phyloP scores from a whole-genome alignment of 495 filamentous ascomycete genomes.

The Penicillium coffeae region DNA sequence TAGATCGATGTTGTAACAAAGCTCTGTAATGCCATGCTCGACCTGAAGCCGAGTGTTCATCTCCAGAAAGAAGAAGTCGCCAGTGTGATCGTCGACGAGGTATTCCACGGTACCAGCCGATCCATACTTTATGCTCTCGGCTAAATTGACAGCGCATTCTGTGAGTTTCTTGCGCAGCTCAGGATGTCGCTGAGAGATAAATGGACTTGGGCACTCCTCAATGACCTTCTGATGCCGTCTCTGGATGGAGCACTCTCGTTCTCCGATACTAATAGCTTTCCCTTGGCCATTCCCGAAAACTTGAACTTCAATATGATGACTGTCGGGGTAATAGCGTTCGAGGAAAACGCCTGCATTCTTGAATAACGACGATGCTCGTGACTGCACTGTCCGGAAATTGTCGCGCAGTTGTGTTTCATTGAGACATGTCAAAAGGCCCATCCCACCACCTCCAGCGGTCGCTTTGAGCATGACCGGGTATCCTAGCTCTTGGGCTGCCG shows the following conservation, averaged over 20 bases:
- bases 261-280: slow-evolving; percentile 38
- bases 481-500: slow-evolving; percentile 39
- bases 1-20: slow-evolving; percentile 56
- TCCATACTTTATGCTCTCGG: slow-evolving; percentile 51
- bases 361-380: slow-evolving; percentile 38
- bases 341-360: slow-evolving; percentile 46
- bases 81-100: slow-evolving; percentile 56
- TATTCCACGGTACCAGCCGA: slow-evolving; percentile 63
- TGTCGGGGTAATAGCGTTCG: slow-evolving; percentile 40
- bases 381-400: slow-evolving; percentile 32
- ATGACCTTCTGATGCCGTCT: slow-evolving; percentile 56
- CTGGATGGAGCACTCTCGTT: slow-evolving; percentile 47
- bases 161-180: slow-evolving; percentile 45
- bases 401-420: slow-evolving; percentile 34
- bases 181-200: slow-evolving; percentile 37
- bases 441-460: slow-evolving; percentile 56
- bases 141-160: slow-evolving; percentile 48
- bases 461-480: slow-evolving; percentile 59
- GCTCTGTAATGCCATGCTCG: slow-evolving; percentile 63
- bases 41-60: slow-evolving; percentile 68
- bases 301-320: slow-evolving; percentile 46
- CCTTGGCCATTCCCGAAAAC: slow-evolving; percentile 44
- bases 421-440: slow-evolving; percentile 47
- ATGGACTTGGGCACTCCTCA: slow-evolving; percentile 50
- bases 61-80: slow-evolving; percentile 62